Evolutionary conservation across 2,329 filamentous ascomycete species (phyloP), one percentile per base, ranked within the genome.

Genomic region (Pseudogymnoascus sp.): DNA sequence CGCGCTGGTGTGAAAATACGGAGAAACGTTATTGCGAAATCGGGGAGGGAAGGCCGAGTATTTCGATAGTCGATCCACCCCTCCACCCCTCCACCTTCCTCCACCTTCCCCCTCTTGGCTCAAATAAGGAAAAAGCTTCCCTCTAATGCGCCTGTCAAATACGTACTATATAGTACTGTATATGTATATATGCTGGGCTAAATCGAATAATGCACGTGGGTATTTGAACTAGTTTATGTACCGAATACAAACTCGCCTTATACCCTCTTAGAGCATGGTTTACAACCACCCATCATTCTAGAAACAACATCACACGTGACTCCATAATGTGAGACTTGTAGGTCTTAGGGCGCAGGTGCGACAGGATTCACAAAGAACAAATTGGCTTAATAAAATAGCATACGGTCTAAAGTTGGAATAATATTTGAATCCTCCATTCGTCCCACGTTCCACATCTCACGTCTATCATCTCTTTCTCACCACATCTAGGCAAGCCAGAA

Each of bases 401-500:
- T 59, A 59, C 35, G 15, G 55, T 59, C 55, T 59, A 59, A 58
- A 59, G 15, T 59, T 59, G 55, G 21, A 38, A 35, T 35, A 38
- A 59, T 59, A 38, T 27, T 35, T 58, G 31, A 59, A 21, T n/a
- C 55, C 21, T 21, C 55, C 31, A 35, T 36, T 59, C 55, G 9
- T 59, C 17, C 31, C 55, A 38, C 31, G 7, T 58, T 58, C 55
- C 55, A 36, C 55, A 38, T 59, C 15, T 17, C 21, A 29, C 44
- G n/a, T 35, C 48, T 29, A 25, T 31, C 44, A 51, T 60, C 33
- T 60, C 25, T 17, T 39, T 15, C 35, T 10, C 21, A 6, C 21
- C 25, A 39, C 10, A 27, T 12, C 27, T 69, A 83, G 6, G 80
- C 81, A 63, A 84, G 61, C 82, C 82, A 85, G 71, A 76, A 84